Evolutionary conservation across 2,329 filamentous ascomycete genomes (phyloP), one percentile per base, ranked within the genome.

Genomic region (Fusarium compactum): DNA sequence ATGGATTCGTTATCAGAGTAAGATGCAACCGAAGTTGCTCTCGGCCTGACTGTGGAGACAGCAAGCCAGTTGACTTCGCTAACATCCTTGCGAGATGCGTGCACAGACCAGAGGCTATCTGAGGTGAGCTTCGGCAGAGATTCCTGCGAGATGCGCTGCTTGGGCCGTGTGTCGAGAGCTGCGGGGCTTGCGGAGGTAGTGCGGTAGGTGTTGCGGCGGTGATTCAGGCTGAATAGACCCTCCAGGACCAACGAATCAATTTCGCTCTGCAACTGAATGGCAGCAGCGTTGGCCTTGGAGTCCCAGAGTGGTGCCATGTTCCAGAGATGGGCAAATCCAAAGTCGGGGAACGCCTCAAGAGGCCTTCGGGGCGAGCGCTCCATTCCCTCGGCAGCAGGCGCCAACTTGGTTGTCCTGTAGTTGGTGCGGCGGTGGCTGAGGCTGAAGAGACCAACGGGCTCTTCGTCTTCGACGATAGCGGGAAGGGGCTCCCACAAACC

Each of bases 31-130:
- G 74, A 75, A 40, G 58, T 32, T n/a, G 66, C 41, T 55, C 66
- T 66, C 43, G 70, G 67, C 38, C 71, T 56, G 48, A 61, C 57
- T 48, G 74, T 67, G 43, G 74, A 75, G n/a, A 63, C 51, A 34
- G 60, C 57, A 41, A 76, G 62, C 74, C 74, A 76, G 64, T 76
- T 64, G 15, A 62, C 44, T 38, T 63, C 59, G 53, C 54, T 53
- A 44, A 50, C 46, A 48, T 56, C 66, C 54, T 70, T 59, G 70
- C 56, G 43, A 43, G 59, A 62, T 47, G 62, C 44, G 20, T 54
- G 74, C 74, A 76, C 74, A 59, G 70, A 73, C 81, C 81, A 82
- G 52, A 82, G 79, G 50, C 71, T 73, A 61, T 75, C 74, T 50
- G 80, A 81, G 40, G 60, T 72, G 47, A 82, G 69, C 27, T 61